phyloP scores from a whole-genome alignment of 805 yeast genomes.

The Teunomyces atbi region DNA sequence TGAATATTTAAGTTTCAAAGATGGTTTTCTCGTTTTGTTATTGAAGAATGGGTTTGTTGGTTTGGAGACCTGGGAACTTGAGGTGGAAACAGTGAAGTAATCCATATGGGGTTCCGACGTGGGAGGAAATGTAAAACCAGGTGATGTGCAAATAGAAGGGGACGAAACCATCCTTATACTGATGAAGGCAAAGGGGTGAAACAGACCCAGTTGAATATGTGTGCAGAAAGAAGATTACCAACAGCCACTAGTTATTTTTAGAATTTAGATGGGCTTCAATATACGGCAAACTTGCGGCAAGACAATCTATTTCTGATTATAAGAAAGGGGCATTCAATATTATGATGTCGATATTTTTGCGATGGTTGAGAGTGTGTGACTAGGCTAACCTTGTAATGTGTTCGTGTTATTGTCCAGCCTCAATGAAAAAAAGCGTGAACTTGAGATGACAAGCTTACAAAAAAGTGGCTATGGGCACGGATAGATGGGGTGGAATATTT shows the following conservation, averaged over 20 bases:
- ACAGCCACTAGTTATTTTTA: neutral
- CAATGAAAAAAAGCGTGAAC: neutral
- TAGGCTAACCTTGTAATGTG: neutral
- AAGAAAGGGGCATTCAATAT: neutral
- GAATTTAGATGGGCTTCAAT: neutral
- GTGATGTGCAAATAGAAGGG: conserved; percentile 21
- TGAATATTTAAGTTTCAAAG: neutral
- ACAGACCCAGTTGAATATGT: neutral
- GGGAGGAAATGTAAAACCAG: conserved; percentile 21
- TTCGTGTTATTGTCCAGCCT: neutral
- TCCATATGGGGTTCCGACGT: conserved; percentile 11
- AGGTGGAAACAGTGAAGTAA: conserved; percentile 13
- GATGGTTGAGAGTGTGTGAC: neutral
- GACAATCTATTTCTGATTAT: neutral
- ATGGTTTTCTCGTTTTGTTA: neutral
- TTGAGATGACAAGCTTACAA: neutral
- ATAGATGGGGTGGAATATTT: neutral
- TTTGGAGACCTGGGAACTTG: neutral
- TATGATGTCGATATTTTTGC: neutral
- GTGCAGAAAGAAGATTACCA: neutral
- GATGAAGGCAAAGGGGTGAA: too few relatives aligned
- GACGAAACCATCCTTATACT: conserved; percentile 14
- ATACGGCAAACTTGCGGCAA: neutral
- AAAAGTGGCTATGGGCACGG: neutral
- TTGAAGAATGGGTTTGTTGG: conserved; percentile 3